Percentiles rank a stretch among this genome's conserved stretches.
Evolutionary conservation across 768 basidiomycete species (phyloP).

Genomic region (Termitomyces sp.): DNA sequence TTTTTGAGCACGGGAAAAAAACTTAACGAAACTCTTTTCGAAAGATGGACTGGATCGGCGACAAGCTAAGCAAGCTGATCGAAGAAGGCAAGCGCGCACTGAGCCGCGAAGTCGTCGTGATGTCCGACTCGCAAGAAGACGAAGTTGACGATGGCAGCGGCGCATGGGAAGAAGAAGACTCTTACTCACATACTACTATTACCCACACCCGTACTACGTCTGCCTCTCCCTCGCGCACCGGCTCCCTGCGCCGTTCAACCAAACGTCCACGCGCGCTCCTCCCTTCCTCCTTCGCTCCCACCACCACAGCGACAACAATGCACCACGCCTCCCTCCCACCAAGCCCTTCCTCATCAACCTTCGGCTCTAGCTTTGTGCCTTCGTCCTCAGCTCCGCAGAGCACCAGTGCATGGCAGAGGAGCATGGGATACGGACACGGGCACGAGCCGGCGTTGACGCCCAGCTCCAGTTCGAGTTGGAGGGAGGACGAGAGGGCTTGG

Average conservation of each 20-base stretch:
- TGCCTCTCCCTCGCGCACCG: slow-evolving; percentile 22
- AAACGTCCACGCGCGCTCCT: slow-evolving; percentile 20
- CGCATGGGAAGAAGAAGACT: slow-evolving; percentile 67
- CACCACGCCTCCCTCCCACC: slow-evolving; percentile 21
- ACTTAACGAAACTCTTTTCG: neutral
- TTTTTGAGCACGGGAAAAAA: neutral
- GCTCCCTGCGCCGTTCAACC: slow-evolving; percentile 19
- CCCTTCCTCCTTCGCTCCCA: slow-evolving; percentile 19
- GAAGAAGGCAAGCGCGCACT: slow-evolving; percentile 78
- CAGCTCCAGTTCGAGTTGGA: slow-evolving; percentile 20
- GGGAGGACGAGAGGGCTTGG: slow-evolving; percentile 49
- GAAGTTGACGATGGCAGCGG: slow-evolving; percentile 74
- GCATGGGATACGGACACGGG: slow-evolving; percentile 24
- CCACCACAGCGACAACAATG: neutral
- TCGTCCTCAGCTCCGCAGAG: slow-evolving; percentile 9
- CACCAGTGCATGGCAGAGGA: slow-evolving; percentile 13
- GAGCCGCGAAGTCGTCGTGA: slow-evolving; percentile 72
- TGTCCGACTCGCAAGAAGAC: slow-evolving; percentile 71
- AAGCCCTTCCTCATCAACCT: slow-evolving; percentile 12
- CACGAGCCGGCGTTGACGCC: too few relatives aligned
- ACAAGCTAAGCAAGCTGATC: slow-evolving; percentile 64
- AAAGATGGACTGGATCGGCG: slow-evolving; percentile 84
- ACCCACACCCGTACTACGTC: neutral
- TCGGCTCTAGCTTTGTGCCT: slow-evolving; percentile 1
- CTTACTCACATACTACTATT: neutral